Conservation (phyloP, 768 basidiomycete species). For the Termitomyces sp. region DNA sequence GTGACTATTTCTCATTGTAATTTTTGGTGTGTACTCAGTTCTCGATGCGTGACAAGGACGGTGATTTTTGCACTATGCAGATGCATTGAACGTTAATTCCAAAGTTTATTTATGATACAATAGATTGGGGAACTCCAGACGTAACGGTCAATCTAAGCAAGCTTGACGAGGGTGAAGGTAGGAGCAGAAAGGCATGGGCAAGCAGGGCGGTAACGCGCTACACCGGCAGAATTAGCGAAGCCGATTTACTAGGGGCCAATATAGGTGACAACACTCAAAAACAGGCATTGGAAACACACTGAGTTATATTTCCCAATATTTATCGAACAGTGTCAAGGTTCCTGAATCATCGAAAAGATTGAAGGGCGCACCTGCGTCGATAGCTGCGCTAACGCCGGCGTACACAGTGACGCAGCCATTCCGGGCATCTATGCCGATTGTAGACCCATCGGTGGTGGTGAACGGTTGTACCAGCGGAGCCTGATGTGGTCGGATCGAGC, state of each 20-base stretch:
- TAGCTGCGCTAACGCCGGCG: not conserved
- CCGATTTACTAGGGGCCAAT: not conserved
- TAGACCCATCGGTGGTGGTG: not conserved
- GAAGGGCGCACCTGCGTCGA: not conserved
- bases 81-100: too few species aligned
- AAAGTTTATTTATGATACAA: too few species aligned
- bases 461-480: not conserved
- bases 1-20: too few species aligned
- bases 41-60: too few species aligned
- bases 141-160: not conserved
- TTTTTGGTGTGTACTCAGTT: too few species aligned
- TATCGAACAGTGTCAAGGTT: not conserved
- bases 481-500: not conserved
- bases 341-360: not conserved
- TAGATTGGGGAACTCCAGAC: not conserved
- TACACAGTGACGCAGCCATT: not conserved
- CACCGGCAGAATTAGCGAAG: not conserved
- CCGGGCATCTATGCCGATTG: not conserved
- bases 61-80: too few species aligned
- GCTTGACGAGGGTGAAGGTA: not conserved
- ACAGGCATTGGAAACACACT: not conserved
- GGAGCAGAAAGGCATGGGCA: not conserved
- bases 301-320: not conserved
- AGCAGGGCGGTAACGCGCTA: not conserved
- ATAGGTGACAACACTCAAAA: not conserved